Evolutionary conservation across 2,329 filamentous ascomycete species (phyloP).

Genomic region (Davidsoniella virescens): DNA sequence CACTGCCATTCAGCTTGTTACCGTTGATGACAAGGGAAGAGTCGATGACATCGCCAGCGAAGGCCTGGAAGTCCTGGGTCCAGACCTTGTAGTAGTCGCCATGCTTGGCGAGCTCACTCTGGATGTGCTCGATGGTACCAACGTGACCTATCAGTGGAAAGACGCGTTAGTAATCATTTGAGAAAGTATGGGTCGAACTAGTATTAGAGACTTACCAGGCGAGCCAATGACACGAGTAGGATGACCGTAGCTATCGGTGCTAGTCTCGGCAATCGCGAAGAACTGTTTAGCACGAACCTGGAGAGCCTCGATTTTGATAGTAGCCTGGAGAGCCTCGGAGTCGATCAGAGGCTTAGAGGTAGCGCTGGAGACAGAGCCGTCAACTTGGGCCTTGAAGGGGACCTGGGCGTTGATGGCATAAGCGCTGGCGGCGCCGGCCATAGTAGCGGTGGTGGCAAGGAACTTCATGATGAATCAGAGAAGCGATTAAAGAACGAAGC

Average conservation of each 20-base stretch:
- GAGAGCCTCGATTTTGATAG: slow-evolving; percentile 40
- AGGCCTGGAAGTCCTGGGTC: slow-evolving; percentile 48
- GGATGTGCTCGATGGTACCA: slow-evolving; percentile 49
- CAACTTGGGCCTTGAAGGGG: slow-evolving; percentile 1
- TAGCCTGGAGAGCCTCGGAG: slow-evolving; percentile 37
- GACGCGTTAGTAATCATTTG: slow-evolving; percentile 1
- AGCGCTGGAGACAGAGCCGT: slow-evolving; percentile 1
- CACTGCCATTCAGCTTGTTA: slow-evolving; percentile 33
- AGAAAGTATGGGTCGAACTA: not conserved
- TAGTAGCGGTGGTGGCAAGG: slow-evolving; percentile 5
- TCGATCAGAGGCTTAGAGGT: slow-evolving; percentile 28
- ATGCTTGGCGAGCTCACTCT: slow-evolving; percentile 34
- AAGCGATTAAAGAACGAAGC: not conserved
- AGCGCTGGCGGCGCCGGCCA: slow-evolving; percentile 10
- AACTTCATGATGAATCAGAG: slow-evolving; percentile 9
- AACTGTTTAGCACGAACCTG: slow-evolving; percentile 43
- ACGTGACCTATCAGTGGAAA: slow-evolving; percentile 34
- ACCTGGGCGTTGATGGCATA: slow-evolving; percentile 8
- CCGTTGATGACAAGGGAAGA: slow-evolving; percentile 37
- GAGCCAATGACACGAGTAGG: slow-evolving; percentile 58
- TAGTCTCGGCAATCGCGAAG: slow-evolving; percentile 43
- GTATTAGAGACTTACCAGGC: slow-evolving; percentile 28
- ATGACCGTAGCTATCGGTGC: slow-evolving; percentile 44
- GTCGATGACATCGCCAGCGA: slow-evolving; percentile 43
- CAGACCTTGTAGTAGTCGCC: slow-evolving; percentile 45